Conservation (phyloP, 2,329 filamentous ascomycete genomes). For the Hypomyces rosellus region DNA sequence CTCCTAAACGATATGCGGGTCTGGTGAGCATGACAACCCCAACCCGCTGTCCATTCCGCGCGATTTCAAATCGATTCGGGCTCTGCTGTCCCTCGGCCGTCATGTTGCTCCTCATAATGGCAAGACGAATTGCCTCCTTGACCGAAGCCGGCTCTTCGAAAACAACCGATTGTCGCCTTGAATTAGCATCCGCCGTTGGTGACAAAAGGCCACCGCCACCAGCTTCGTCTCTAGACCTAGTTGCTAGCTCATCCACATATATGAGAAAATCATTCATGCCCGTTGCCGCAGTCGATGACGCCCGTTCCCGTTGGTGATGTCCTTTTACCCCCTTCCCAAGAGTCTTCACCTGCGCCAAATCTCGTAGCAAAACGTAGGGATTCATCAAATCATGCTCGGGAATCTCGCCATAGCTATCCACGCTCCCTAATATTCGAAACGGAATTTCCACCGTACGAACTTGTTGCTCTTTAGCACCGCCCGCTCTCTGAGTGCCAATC, state of each 20-base stretch:
- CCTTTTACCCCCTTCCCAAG: constrained; percentile 20
- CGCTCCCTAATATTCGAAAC: constrained; percentile 87
- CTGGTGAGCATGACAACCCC: constrained; percentile 84
- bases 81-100: constrained; percentile 64
- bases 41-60: constrained; percentile 84
- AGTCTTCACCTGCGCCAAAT: constrained; percentile 64
- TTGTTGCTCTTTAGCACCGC: constrained; percentile 70
- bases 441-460: constrained; percentile 88
- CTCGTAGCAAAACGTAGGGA: constrained; percentile 82
- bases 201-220: constrained; percentile 61
- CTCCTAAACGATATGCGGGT: constrained; percentile 82
- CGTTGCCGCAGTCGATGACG: constrained; percentile 21
- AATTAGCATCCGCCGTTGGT: constrained; percentile 55
- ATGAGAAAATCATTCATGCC: constrained; percentile 62
- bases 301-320: constrained; percentile 21
- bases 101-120: constrained; percentile 77
- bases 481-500: constrained; percentile 83
- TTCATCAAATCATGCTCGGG: constrained; percentile 91
- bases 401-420: constrained; percentile 82
- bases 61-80: constrained; percentile 92
- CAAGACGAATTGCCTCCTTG: constrained; percentile 84
- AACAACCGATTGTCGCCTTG: constrained; percentile 45
- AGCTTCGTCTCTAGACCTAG: constrained; percentile 48
- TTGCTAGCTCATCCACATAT: constrained; percentile 71
- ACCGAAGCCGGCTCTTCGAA: constrained; percentile 55